Base-by-base conservation (phyloP, 2,329 filamentous ascomycete species). In the Fusarium clavum region DNA sequence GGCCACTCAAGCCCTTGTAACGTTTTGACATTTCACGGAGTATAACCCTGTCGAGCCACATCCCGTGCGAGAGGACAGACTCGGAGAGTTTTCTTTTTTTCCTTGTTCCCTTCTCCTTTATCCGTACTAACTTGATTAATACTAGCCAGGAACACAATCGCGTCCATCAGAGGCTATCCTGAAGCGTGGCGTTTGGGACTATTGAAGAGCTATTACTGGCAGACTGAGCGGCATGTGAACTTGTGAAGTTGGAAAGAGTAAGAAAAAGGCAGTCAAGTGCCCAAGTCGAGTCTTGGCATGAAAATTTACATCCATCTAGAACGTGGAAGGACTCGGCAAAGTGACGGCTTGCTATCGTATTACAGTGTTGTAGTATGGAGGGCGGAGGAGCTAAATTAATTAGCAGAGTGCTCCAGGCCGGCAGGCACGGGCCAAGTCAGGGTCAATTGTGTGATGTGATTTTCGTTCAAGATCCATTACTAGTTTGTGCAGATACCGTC, bases 131-230 rank as follows among this genome's bases (percentile, higher is more conserved):
- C 58, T 41, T 51, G 44, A 44, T 64, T 3, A 16, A 64, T 22
- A 45, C 60, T 64, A 64, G 57, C 30, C 45, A 47, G 45, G 45
- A 47, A 62, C 25, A 29, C 13, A 14, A 11, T 25, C 49, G 44
- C 22, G 22, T 45, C 30, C 32, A 32, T 41, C 47, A 43, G 62
- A 44, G 34, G 29, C 38, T 38, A 20, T 40, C 24, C 8, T 51
- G 53, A 43, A 25, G 40, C 52, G 57, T 70, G 62, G 67, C 67
- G 63, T 58, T 25, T 10, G 7, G 29, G 20, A 65, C 66, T 69
- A 69, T 69, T 30, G 67, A 53, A 52, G 18, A 47, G 34, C 20
- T 51, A 56, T 62, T 44, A 48, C 40, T 48, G 61, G 34, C 18
- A 43, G 41, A 14, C 20, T 14, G 22, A 54, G 53, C 38, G 24